Percentiles rank a stretch among this genome's conserved stretches.
phyloP scores from a whole-genome alignment of 306 rosid species.

The Acacia acuminata region DNA sequence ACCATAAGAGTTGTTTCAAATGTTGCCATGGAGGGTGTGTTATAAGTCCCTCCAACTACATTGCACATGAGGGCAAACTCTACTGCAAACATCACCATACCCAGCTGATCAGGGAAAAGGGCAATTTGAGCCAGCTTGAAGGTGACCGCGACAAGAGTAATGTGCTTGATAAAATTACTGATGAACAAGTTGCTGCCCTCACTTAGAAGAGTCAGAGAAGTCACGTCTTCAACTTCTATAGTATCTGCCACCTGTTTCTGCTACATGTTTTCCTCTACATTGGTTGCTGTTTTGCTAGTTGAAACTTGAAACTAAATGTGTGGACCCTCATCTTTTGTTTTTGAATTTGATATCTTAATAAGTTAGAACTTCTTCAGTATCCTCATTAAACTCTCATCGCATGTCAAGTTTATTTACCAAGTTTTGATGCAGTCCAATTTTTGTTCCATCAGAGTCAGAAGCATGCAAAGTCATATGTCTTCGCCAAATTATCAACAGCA shows the following conservation, averaged over 20 bases:
- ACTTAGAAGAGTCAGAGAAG: neutral
- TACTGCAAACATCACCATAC: constrained; percentile 95
- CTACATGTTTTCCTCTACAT: neutral
- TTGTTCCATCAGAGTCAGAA: neutral
- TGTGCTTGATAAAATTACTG: constrained; percentile 29
- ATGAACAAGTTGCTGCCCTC: neutral
- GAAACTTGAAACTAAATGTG: neutral
- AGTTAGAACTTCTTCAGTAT: neutral
- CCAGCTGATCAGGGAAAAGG: constrained; percentile 95
- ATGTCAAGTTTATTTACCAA: neutral
- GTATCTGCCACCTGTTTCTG: neutral
- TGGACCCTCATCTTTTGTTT: neutral
- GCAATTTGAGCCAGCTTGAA: constrained; percentile 96
- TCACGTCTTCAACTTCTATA: neutral
- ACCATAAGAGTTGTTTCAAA: constrained; percentile 95
- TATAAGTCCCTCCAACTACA: constrained; percentile 95
- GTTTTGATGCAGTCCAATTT: neutral
- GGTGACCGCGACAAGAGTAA: constrained; percentile 66
- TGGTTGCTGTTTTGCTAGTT: neutral
- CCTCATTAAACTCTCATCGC: too few species aligned
- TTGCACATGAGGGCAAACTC: constrained; percentile 95
- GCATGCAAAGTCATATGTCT: neutral
- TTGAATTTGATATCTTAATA: neutral
- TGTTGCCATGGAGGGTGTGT: constrained; percentile 98
- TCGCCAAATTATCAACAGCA: neutral